Evolutionary conservation across 139 green algal species (phyloP).

Genomic region (Coelastrella sp.): DNA sequence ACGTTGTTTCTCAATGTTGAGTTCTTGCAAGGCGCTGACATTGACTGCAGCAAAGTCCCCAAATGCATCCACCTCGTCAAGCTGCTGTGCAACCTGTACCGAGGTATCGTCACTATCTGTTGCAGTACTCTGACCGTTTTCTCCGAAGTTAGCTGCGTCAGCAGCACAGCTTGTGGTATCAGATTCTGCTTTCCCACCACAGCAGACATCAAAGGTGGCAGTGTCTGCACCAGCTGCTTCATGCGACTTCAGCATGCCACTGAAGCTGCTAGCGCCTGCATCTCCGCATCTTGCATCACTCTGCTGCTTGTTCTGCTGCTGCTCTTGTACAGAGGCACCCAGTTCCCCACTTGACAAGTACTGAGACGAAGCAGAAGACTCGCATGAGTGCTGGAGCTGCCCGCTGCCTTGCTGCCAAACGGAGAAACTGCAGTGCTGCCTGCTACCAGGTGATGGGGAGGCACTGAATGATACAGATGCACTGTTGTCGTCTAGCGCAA

Average conservation of each 20-base stretch:
- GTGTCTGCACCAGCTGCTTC: too few species aligned
- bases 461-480: background rate
- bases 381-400: background rate
- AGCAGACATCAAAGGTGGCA: too few species aligned
- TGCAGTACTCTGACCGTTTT: background rate
- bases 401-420: background rate
- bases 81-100: background rate
- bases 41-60: slow-evolving; percentile 31
- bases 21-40: slow-evolving; percentile 36
- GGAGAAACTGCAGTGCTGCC: background rate
- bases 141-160: too few species aligned
- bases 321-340: background rate
- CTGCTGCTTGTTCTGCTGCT: too few species aligned
- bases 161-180: too few species aligned
- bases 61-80: slow-evolving; percentile 1
- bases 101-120: background rate
- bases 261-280: too few species aligned
- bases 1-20: slow-evolving; percentile 41
- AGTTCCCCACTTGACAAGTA: background rate
- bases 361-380: background rate
- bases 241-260: too few species aligned
- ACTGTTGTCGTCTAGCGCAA: background rate
- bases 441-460: background rate
- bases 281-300: too few species aligned
- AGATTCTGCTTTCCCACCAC: too few species aligned